Conservation (phyloP, 75 land plant genomes). For the Cryptomeria japonica region DNA sequence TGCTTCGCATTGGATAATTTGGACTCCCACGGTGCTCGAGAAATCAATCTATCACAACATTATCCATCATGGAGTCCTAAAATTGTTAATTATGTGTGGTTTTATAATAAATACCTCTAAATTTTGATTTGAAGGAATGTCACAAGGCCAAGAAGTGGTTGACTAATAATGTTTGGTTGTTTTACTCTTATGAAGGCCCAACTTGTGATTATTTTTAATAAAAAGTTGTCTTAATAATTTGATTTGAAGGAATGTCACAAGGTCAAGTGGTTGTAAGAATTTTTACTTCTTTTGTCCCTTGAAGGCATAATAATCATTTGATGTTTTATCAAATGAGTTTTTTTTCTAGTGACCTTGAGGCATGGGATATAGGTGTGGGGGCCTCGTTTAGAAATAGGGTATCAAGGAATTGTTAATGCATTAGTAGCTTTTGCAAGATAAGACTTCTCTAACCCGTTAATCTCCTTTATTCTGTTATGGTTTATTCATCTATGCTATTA, state of each 20-base stretch:
- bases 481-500: too few relatives aligned
- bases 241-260: too few relatives aligned
- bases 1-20: background rate
- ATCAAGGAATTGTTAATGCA: background rate
- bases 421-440: too few relatives aligned
- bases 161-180: background rate
- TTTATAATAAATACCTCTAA: background rate
- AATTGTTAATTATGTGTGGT: background rate
- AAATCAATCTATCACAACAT: background rate
- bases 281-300: too few relatives aligned
- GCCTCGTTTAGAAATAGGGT: background rate
- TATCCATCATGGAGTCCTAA: background rate
- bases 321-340: background rate
- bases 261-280: too few relatives aligned
- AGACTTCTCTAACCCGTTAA: too few relatives aligned
- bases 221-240: too few relatives aligned
- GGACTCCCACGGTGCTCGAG: background rate
- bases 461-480: too few relatives aligned
- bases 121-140: background rate
- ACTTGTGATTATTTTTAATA: background rate
- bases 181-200: background rate
- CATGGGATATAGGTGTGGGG: background rate
- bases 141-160: background rate
- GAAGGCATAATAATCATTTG: background rate
- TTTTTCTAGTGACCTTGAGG: background rate